Percentiles rank a stretch among this genome's conserved stretches.
Conservation (phyloP, 2,329 filamentous ascomycete genomes). For the Chrysoporthe deuterocubensis region DNA sequence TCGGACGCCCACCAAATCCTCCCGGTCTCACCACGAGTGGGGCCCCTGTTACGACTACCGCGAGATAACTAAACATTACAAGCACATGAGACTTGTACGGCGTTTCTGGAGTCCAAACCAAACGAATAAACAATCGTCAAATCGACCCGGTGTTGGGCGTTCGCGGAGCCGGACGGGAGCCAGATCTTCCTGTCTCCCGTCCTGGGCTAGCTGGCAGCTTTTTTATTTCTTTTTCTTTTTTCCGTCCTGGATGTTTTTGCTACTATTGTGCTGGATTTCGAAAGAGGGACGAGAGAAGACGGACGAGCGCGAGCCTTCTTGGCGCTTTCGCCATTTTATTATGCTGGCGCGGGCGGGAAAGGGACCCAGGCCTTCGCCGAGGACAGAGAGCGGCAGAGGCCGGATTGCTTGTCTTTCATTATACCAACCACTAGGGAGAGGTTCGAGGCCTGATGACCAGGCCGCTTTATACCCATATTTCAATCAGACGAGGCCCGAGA, state of each 20-base stretch:
- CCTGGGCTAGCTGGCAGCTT: neutral
- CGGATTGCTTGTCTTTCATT: neutral
- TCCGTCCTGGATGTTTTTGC: neutral
- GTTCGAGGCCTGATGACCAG: neutral
- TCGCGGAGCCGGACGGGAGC: conserved; percentile 3
- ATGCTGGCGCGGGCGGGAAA: neutral
- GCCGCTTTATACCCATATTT: neutral
- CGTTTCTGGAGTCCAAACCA: conserved; percentile 11
- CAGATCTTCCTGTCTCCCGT: neutral
- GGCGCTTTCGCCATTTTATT: neutral
- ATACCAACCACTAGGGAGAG: neutral
- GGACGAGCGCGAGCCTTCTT: conserved; percentile 1
- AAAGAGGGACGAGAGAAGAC: neutral
- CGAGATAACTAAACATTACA: neutral
- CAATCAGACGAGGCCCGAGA: neutral
- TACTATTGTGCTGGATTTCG: neutral
- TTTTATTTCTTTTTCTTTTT: neutral
- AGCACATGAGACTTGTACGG: conserved; percentile 8
- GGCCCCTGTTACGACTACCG: neutral
- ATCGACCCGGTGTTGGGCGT: conserved; percentile 9
- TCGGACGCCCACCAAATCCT: neutral
- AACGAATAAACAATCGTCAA: conserved; percentile 13
- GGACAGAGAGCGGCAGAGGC: neutral
- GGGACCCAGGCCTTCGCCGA: neutral
- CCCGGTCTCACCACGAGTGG: neutral